Conservation (phyloP, 2,329 filamentous ascomycete genomes). For the Sporothrix luriei region DNA sequence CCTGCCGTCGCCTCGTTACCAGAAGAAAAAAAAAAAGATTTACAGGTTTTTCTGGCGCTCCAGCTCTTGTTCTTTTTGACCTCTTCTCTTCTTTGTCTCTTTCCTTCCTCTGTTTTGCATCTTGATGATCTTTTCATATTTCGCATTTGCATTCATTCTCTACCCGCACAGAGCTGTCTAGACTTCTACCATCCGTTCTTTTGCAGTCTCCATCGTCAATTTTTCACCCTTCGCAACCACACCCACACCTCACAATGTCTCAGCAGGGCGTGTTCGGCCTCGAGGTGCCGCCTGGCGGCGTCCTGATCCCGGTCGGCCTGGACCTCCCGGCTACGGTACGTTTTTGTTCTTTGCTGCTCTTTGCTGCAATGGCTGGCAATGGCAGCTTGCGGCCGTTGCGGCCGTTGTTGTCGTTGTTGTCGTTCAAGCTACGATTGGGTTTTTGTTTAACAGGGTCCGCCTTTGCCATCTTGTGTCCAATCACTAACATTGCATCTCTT, state of each 20-base stretch:
- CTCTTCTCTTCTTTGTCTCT: constrained; percentile 38
- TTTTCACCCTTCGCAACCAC: constrained; percentile 10
- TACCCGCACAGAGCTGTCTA: background rate
- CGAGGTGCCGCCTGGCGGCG: constrained; percentile 81
- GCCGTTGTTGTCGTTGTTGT: background rate
- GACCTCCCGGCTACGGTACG: constrained; percentile 84
- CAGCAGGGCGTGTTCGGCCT: constrained; percentile 71
- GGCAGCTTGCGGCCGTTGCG: background rate
- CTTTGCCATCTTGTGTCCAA: background rate
- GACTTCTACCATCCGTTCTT: constrained; percentile 26
- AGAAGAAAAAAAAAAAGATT: constrained; percentile 32
- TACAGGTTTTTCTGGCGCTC: constrained; percentile 30
- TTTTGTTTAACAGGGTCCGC: background rate
- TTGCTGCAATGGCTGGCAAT: background rate
- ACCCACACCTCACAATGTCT: constrained; percentile 34
- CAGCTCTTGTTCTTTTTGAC: constrained; percentile 23
- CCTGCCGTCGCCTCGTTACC: constrained; percentile 2
- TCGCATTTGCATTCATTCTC: background rate
- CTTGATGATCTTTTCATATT: constrained; percentile 39
- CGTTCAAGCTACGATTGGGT: background rate
- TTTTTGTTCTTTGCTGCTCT: background rate
- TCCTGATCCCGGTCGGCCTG: constrained; percentile 75
- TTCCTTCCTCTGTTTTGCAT: constrained; percentile 31
- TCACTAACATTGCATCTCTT: constrained; percentile 1
- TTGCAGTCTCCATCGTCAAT: constrained; percentile 25